Conservation (phyloP, 2,329 filamentous ascomycete species). For the Aspergillus fumigatiaffinis region DNA sequence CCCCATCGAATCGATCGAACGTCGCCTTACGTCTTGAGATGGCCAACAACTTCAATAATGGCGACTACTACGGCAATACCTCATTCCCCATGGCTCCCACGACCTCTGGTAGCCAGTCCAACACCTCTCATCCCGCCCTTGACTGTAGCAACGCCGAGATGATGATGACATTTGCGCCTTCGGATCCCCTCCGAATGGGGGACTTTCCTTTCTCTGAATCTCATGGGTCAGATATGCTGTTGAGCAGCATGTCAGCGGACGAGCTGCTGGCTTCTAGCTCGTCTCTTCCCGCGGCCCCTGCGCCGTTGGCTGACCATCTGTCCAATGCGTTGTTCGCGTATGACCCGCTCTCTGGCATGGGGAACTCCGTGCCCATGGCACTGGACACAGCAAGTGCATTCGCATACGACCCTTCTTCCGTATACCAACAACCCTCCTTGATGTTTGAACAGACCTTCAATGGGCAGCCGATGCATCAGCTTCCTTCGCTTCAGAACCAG, state of each 20-base stretch:
- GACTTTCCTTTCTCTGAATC: constrained; percentile 11
- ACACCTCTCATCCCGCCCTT: neutral
- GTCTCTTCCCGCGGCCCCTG: constrained; percentile 5
- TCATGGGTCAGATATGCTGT: constrained; percentile 8
- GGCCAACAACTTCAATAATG: constrained; percentile 8
- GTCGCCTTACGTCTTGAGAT: constrained; percentile 3
- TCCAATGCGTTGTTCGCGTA: constrained; percentile 25
- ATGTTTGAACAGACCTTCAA: constrained; percentile 11
- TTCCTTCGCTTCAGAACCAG: constrained; percentile 7
- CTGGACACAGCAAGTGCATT: constrained; percentile 18
- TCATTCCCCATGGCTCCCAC: neutral
- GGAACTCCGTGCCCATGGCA: constrained; percentile 18
- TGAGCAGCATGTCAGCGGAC: constrained; percentile 4
- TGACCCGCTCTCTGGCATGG: constrained; percentile 16
- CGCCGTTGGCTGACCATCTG: constrained; percentile 15
- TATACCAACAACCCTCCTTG: constrained; percentile 19
- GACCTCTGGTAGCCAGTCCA: constrained; percentile 7
- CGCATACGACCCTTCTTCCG: constrained; percentile 19
- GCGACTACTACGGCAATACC: constrained; percentile 8
- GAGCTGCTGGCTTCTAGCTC: constrained; percentile 15
- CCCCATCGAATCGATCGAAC: constrained; percentile 15
- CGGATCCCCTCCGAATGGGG: constrained; percentile 8
- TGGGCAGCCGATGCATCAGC: constrained; percentile 2
- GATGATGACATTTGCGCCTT: constrained; percentile 9
- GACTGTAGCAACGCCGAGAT: constrained; percentile 8